Base-by-base conservation (phyloP, 306 rosid species). In the Dryas octopetala region DNA sequence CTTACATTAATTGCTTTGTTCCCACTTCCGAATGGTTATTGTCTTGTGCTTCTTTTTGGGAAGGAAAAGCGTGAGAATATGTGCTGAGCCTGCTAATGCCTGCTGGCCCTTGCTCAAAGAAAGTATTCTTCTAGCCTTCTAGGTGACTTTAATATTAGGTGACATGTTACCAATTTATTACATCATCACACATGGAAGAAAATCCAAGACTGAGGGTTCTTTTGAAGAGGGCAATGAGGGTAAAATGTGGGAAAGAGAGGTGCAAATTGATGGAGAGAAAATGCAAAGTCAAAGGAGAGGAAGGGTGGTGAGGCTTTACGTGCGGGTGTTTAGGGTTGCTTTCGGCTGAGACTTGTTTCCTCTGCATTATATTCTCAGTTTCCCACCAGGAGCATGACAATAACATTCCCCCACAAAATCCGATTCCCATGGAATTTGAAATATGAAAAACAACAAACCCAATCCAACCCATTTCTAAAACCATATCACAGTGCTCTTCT, bases 331-430 rank as follows among this genome's bases (percentile, higher is more conserved):
- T 26, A 47, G 12, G 51, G 4, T 41, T 52, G 78, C 72, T 79
- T 79, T 85, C 74, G 70, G 86, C 84, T 43, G 54, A 66, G 58
- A 57, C 40, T 8, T 71, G 7, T 19, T 43, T 38, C 10, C 7
- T 44, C 4, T 15, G 17, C 47, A 19, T 7, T 4, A 11, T 62
- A 74, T 63, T 62, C 70, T 41, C 61, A 8, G 68, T 50, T 74
- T 51, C 81, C 86, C 71, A 78, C 75, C 76, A 81, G 15, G 66
- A 84, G 79, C 60, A 80, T 57, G 86, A 74, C 86, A 81, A 77
- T 69, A 13, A 10, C 26, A 28, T 16, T 10, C 43, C 60, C 82
- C 85, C 83, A 74, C 76, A 74, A 77, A 77, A 51, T 75, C 85
- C 84, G 90, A 86, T 78, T 86, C 85, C 78, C 77, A 47, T 65